Evolutionary conservation across 805 yeast genomes (phyloP).

Genomic region (Schwanniomyces vanrijiae): DNA sequence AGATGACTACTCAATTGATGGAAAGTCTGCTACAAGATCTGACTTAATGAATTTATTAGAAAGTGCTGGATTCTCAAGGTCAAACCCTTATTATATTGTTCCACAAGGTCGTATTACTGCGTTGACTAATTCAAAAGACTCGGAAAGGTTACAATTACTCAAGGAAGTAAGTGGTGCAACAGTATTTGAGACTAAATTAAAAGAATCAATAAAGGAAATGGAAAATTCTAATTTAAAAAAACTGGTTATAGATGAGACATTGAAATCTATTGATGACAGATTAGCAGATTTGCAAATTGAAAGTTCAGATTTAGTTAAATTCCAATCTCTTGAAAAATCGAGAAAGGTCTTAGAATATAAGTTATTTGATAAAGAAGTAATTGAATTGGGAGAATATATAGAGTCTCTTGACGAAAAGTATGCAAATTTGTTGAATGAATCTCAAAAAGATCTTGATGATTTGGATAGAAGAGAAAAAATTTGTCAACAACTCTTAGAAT

Average conservation of each 20-base stretch:
- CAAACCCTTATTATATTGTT: conserved; percentile 92
- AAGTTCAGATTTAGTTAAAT: conserved; percentile 69
- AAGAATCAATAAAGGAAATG: conserved; percentile 81
- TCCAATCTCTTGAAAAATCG: conserved; percentile 63
- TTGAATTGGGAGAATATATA: conserved; percentile 57
- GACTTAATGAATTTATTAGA: conserved; percentile 83
- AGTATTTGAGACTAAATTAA: conserved; percentile 78
- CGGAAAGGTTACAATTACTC: conserved; percentile 72
- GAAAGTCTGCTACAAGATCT: conserved; percentile 71
- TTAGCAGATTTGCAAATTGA: conserved; percentile 79
- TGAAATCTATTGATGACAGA: conserved; percentile 67
- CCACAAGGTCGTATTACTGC: conserved; percentile 94
- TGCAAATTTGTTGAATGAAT: conserved; percentile 47
- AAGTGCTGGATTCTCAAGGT: conserved; percentile 87
- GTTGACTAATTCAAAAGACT: conserved; percentile 84
- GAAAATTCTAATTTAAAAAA: conserved; percentile 65
- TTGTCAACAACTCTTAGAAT: conserved; percentile 44
- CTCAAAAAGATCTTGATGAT: conserved; percentile 53
- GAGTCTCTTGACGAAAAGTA: conserved; percentile 63
- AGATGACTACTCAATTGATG: conserved; percentile 86
- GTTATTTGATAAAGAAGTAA: conserved; percentile 73
- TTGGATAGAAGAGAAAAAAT: conserved; percentile 61
- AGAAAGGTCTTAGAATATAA: conserved; percentile 74
- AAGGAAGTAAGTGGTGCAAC: conserved; percentile 96
- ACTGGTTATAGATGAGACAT: conserved; percentile 70